A percentile compares a stretch with the other conserved stretches of the same genome.
Conservation (phyloP, 2,329 filamentous ascomycete species). For the Aspergillus ustus region DNA sequence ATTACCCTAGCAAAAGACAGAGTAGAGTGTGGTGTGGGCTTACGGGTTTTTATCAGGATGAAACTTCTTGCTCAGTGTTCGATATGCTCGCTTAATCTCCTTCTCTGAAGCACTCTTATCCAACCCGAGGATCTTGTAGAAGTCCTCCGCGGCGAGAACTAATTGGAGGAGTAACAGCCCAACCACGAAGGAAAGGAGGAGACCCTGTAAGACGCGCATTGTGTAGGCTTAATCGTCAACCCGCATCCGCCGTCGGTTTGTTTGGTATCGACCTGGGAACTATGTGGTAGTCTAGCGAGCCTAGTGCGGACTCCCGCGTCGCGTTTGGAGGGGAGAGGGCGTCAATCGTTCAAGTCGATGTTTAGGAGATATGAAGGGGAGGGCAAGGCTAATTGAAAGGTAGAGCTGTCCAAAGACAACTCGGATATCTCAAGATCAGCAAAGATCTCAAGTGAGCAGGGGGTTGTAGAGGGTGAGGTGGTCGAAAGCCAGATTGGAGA, state of each 20-base stretch:
- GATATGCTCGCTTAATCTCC: slow-evolving; percentile 92
- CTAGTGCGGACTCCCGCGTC: neutral
- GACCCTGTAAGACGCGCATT: slow-evolving; percentile 36
- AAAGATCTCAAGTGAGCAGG: slow-evolving; percentile 23
- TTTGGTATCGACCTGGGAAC: neutral
- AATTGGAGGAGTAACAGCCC: slow-evolving; percentile 45
- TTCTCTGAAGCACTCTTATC: slow-evolving; percentile 78
- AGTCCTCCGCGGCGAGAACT: slow-evolving; percentile 50
- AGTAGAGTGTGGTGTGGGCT: slow-evolving; percentile 38
- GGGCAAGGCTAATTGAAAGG: neutral
- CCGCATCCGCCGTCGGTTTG: slow-evolving; percentile 25
- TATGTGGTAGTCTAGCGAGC: neutral
- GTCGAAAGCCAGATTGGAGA: slow-evolving; percentile 7
- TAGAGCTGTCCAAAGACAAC: neutral
- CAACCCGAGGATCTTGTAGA: slow-evolving; percentile 75
- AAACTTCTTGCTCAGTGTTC: slow-evolving; percentile 89
- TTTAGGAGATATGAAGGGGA: neutral
- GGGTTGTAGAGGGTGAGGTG: neutral
- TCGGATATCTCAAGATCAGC: slow-evolving; percentile 22
- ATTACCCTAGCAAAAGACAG: neutral
- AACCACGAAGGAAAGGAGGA: slow-evolving; percentile 38
- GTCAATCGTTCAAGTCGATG: neutral
- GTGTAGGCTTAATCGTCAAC: slow-evolving; percentile 11
- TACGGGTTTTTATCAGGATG: slow-evolving; percentile 99
- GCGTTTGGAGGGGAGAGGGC: neutral